phyloP scores from a whole-genome alignment of 345 rosid species.

The Populus pruinosa region DNA sequence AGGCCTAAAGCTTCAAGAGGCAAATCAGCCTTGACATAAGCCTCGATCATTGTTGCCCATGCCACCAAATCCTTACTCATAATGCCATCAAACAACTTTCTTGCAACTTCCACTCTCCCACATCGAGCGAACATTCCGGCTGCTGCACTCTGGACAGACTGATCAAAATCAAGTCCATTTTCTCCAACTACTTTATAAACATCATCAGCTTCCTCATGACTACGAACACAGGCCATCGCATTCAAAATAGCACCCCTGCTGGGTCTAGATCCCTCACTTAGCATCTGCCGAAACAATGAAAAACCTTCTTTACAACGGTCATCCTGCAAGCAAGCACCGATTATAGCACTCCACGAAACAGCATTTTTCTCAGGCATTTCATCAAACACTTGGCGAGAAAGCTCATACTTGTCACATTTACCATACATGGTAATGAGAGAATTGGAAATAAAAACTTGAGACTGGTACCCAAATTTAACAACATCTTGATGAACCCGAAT shows the following conservation, averaged over 20 bases:
- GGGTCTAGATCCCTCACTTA: constrained; percentile 19
- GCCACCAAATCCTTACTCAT: constrained; percentile 25
- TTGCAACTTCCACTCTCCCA: constrained; percentile 28
- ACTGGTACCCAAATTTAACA: constrained; percentile 25
- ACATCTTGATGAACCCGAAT: constrained; percentile 29
- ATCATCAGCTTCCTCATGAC: constrained; percentile 20
- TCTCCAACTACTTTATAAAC: constrained; percentile 21
- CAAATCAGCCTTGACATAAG: constrained; percentile 27
- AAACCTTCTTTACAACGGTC: constrained; percentile 23
- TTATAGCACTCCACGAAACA: constrained; percentile 34
- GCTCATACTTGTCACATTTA: constrained; percentile 17
- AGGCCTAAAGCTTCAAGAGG: constrained; percentile 26
- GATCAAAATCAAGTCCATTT: constrained; percentile 24
- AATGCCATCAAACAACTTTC: constrained; percentile 24
- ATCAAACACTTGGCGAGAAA: constrained; percentile 29
- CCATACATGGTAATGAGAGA: constrained; percentile 46
- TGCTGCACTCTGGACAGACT: constrained; percentile 21
- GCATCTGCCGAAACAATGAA: constrained; percentile 31
- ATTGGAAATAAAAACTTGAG: constrained; percentile 30
- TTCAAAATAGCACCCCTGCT: constrained; percentile 29
- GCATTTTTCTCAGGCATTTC: constrained; percentile 31
- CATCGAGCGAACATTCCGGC: constrained; percentile 23
- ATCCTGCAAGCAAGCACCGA: constrained; percentile 23
- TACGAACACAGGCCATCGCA: constrained; percentile 23
- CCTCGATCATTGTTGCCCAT: constrained; percentile 36